Conservation (phyloP, 495 filamentous ascomycete species). For the Xylaria intraflava region DNA sequence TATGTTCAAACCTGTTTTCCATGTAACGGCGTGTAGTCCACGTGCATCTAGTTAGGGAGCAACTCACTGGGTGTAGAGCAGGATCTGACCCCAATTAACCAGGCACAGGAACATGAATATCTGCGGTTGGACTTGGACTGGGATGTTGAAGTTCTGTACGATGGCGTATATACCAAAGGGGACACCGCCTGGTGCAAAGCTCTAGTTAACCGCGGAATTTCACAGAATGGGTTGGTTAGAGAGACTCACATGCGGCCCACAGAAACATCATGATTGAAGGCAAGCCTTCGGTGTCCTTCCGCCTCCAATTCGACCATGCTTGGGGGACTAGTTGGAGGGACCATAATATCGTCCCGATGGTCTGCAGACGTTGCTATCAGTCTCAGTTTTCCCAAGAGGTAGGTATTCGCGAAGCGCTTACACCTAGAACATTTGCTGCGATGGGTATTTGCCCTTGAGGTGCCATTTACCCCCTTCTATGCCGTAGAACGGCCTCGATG, state of each 20-base stretch:
- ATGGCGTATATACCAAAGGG: slow-evolving; percentile 41
- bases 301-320: slow-evolving; percentile 60
- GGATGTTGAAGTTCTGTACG: slow-evolving; percentile 63
- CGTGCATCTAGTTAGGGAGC: too few species aligned
- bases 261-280: slow-evolving; percentile 69
- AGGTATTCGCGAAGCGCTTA: slow-evolving; percentile 22
- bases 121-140: slow-evolving; percentile 69
- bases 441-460: slow-evolving; percentile 39
- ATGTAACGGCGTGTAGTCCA: not conserved
- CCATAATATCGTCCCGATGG: slow-evolving; percentile 32
- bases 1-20: too few species aligned
- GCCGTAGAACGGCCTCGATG: not conserved
- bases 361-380: slow-evolving; percentile 12
- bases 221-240: not conserved
- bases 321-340: slow-evolving; percentile 40
- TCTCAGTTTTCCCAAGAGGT: not conserved
- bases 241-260: slow-evolving; percentile 57
- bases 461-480: slow-evolving; percentile 26
- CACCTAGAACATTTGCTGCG: slow-evolving; percentile 45
- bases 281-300: slow-evolving; percentile 66
- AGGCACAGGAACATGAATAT: slow-evolving; percentile 58
- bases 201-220: too few species aligned
- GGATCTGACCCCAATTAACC: slow-evolving; percentile 59
- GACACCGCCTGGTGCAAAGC: slow-evolving; percentile 33
- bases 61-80: slow-evolving; percentile 56